These are phyloP conservation scores for Calonectria pseudoreteaudii DNA, from an alignment of 2,329 filamentous ascomycete genomes.

Conservation along the genomic window DNA sequence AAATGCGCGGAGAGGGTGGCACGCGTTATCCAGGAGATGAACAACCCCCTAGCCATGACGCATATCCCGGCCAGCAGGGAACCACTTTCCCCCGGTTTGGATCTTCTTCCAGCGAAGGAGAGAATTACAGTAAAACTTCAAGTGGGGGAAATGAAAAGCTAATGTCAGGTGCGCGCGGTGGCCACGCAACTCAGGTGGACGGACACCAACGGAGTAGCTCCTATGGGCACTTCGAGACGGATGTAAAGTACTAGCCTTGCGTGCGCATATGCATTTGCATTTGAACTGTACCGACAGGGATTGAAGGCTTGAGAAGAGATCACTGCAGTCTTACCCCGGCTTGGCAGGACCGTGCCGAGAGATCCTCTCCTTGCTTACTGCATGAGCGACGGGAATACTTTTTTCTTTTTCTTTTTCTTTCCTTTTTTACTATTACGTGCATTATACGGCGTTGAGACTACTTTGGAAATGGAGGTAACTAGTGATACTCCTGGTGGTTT, in stretches of 20 bases:
- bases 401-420: constrained; percentile 10
- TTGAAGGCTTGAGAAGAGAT: neutral
- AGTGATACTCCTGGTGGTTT: constrained; percentile 22
- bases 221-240: constrained; percentile 49
- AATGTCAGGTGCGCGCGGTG: constrained; percentile 39
- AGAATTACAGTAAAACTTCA: constrained; percentile 26
- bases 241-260: constrained; percentile 40
- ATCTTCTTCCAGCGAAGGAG: constrained; percentile 40
- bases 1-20: constrained; percentile 66
- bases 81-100: constrained; percentile 43
- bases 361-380: constrained; percentile 39
- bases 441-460: constrained; percentile 27
- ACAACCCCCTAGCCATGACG: constrained; percentile 40
- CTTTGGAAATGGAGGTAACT: constrained; percentile 35
- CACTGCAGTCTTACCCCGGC: constrained; percentile 38
- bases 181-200: constrained; percentile 40
- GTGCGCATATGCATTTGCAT: neutral
- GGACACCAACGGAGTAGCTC: constrained; percentile 50
- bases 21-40: constrained; percentile 50
- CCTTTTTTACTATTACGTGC: neutral
- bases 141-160: constrained; percentile 44
- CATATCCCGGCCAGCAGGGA: constrained; percentile 34
- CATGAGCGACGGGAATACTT: constrained; percentile 31
- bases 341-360: constrained; percentile 43
- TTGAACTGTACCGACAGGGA: neutral